These are phyloP conservation scores for Fusarium coicis DNA, from an alignment of 2,329 filamentous ascomycete genomes.

Conservation along the genomic window DNA sequence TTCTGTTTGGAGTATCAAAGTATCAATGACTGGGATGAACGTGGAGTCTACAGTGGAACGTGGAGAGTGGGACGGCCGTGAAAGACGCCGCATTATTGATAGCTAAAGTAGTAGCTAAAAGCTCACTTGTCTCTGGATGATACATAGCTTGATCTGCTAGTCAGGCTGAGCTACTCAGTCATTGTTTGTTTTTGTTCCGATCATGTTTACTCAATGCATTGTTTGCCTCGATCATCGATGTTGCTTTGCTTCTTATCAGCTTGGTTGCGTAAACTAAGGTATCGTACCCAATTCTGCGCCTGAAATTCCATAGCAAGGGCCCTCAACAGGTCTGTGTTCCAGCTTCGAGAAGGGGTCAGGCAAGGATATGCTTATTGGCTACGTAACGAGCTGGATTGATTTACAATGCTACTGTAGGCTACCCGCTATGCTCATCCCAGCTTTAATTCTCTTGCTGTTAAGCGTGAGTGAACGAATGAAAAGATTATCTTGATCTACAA, in stretches of 20 bases:
- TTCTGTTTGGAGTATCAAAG: conserved; percentile 9
- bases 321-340: conserved; percentile 27
- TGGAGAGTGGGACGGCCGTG: conserved; percentile 37
- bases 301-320: conserved; percentile 23
- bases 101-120: not conserved
- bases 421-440: conserved; percentile 23
- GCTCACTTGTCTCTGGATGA: not conserved
- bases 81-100: conserved; percentile 33
- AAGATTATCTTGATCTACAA: conserved; percentile 2
- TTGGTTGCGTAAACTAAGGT: not conserved
- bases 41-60: conserved; percentile 41
- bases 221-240: not conserved
- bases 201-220: not conserved
- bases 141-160: not conserved
- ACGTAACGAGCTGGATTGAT: conserved; percentile 24
- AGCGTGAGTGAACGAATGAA: conserved; percentile 5
- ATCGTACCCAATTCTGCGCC: conserved; percentile 5
- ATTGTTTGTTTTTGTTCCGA: conserved; percentile 10
- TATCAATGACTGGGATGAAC: conserved; percentile 30
- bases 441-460: conserved; percentile 1
- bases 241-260: conserved; percentile 16
- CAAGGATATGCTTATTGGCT: conserved; percentile 27
- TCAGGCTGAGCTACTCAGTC: not conserved
- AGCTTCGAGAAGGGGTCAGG: conserved; percentile 23
- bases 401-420: conserved; percentile 21